Evolutionary conservation across 2,329 filamentous ascomycete species (phyloP).

Genomic region (Calonectria henricotiae): DNA sequence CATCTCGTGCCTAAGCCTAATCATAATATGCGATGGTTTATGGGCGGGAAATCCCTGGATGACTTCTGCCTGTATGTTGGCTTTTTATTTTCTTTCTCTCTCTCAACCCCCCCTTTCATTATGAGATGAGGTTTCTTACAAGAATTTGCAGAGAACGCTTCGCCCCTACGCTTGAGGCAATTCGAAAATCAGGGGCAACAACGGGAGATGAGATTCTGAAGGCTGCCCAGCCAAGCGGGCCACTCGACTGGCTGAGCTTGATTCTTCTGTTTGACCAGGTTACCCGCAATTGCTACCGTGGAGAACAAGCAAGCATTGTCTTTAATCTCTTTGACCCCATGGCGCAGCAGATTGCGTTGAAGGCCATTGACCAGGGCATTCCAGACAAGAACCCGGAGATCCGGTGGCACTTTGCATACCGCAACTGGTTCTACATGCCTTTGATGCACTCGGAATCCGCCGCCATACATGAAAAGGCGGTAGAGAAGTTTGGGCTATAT

Average conservation of each 20-base stretch:
- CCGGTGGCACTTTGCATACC: conserved; percentile 59
- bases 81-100: fast-evolving
- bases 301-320: conserved; percentile 60
- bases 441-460: conserved; percentile 73
- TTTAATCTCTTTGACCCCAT: conserved; percentile 74
- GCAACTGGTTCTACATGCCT: conserved; percentile 74
- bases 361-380: conserved; percentile 57
- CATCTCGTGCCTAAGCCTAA: conserved; percentile 50
- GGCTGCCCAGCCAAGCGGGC: conserved; percentile 47
- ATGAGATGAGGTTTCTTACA: not conserved
- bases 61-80: conserved; percentile 56
- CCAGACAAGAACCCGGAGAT: conserved; percentile 50
- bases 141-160: conserved; percentile 52
- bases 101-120: too few relatives aligned
- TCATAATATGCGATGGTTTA: conserved; percentile 57
- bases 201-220: conserved; percentile 55
- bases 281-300: conserved; percentile 74
- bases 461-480: conserved; percentile 61
- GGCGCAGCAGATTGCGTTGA: conserved; percentile 61
- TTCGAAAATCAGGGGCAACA: conserved; percentile 50
- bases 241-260: conserved; percentile 65
- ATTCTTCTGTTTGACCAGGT: conserved; percentile 76
- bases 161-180: conserved; percentile 56
- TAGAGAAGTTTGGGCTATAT: conserved; percentile 55
- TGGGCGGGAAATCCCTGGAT: conserved; percentile 57